Percentiles rank a stretch among this genome's conserved stretches.
These are phyloP conservation scores for Trichoderma endophyticum DNA, from an alignment of 2,329 filamentous ascomycete species.

Conservation along the genomic window DNA sequence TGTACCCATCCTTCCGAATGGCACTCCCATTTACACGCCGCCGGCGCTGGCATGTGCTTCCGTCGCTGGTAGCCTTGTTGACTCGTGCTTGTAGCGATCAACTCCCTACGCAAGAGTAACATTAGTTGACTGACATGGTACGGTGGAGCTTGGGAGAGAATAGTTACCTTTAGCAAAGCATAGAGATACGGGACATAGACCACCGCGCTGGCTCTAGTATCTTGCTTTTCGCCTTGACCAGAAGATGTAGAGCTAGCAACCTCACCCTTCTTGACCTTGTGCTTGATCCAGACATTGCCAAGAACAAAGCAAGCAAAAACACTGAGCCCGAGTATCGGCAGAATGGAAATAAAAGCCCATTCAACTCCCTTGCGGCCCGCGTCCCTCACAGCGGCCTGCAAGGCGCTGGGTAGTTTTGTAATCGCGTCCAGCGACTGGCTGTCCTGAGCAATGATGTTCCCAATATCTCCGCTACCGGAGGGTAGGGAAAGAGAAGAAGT, in stretches of 20 bases:
- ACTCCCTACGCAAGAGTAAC: not conserved
- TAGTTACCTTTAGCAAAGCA: not conserved
- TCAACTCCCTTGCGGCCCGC: not conserved
- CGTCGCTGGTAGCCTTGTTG: not conserved
- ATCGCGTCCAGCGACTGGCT: not conserved
- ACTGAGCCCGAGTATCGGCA: not conserved
- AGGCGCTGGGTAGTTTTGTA: not conserved
- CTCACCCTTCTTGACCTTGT: not conserved
- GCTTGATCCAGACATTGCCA: not conserved
- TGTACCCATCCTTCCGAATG: not conserved
- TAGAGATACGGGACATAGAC: not conserved
- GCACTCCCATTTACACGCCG: not conserved
- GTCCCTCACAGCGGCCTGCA: not conserved
- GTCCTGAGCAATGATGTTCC: not conserved
- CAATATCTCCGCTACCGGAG: not conserved
- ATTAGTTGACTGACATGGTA: not conserved
- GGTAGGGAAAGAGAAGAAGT: not conserved
- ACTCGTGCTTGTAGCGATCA: not conserved
- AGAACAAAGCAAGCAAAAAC: not conserved
- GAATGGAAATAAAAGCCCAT: not conserved
- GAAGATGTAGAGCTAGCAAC: not conserved
- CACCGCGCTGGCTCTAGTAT: not conserved
- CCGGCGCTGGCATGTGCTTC: not conserved
- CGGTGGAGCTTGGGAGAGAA: not conserved
- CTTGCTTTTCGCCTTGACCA: not conserved